Evolutionary conservation across 2,329 filamentous ascomycete genomes (phyloP).

Genomic region (Dactylonectria macrodidyma): DNA sequence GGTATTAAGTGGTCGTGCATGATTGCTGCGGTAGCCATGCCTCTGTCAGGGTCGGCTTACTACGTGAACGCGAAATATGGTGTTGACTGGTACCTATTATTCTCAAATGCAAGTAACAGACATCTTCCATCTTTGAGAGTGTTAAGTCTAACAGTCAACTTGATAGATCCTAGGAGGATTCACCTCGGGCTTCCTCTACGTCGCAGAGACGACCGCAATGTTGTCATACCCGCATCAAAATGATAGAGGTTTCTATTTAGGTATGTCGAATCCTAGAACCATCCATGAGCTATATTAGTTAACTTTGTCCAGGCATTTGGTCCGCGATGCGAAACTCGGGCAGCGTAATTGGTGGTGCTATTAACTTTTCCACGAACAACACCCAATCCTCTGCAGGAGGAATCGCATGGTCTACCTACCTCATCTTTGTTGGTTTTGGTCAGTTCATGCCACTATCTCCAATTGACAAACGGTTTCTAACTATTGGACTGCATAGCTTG

Average conservation of each 20-base stretch:
- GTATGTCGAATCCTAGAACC: conserved; percentile 1
- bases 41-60: conserved; percentile 53
- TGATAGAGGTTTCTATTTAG: conserved; percentile 51
- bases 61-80: conserved; percentile 51
- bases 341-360: conserved; percentile 52
- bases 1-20: conserved; percentile 56
- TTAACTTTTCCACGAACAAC: conserved; percentile 51
- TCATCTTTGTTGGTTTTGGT: conserved; percentile 32
- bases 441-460: neutral
- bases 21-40: conserved; percentile 53
- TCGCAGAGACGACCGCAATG: conserved; percentile 55
- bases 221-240: conserved; percentile 53
- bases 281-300: neutral
- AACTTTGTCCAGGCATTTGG: conserved; percentile 49
- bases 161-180: conserved; percentile 32
- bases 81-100: conserved; percentile 50
- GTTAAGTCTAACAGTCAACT: conserved; percentile 1
- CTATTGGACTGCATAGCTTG: conserved; percentile 9
- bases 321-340: conserved; percentile 52
- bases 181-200: conserved; percentile 49
- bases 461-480: neutral
- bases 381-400: conserved; percentile 21
- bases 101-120: conserved; percentile 40
- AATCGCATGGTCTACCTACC: conserved; percentile 31
- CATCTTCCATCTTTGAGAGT: neutral